These are phyloP conservation scores for Paxillus involutus DNA, from an alignment of 768 basidiomycete genomes.

Conservation along the genomic window DNA sequence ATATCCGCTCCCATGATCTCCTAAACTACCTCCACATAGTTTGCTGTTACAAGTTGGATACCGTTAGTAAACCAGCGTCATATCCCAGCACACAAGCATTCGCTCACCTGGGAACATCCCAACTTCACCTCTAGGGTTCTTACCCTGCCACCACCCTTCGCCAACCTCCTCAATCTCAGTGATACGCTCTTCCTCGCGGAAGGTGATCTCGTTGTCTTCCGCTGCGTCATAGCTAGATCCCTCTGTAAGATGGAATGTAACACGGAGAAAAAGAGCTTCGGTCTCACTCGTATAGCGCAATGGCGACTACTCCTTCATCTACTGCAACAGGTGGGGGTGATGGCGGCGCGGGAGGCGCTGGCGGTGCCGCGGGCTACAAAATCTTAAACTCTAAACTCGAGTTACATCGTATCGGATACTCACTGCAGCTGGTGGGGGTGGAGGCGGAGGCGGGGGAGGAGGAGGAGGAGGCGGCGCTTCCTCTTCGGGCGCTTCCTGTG, in stretches of 20 bases:
- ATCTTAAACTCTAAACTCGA: background rate
- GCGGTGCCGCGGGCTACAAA: slow-evolving; percentile 29
- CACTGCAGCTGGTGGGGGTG: slow-evolving; percentile 44
- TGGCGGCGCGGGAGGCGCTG: slow-evolving; percentile 41
- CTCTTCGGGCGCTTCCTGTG: slow-evolving; percentile 36
- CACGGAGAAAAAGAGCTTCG: background rate
- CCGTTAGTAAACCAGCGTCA: too few relatives aligned
- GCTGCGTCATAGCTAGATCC: slow-evolving; percentile 75
- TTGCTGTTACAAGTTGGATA: background rate
- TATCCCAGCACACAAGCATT: too few relatives aligned
- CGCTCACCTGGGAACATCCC: slow-evolving; percentile 77
- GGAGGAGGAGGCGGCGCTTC: slow-evolving; percentile 52
- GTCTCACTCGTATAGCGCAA: slow-evolving; percentile 72
- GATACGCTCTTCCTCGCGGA: slow-evolving; percentile 82
- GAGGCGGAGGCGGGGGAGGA: slow-evolving; percentile 57
- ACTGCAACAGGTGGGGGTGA: slow-evolving; percentile 46
- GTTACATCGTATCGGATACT: slow-evolving; percentile 18
- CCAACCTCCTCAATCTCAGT: slow-evolving; percentile 74
- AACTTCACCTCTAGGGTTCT: slow-evolving; percentile 48
- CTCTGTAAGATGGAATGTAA: background rate
- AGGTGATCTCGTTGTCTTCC: slow-evolving; percentile 89
- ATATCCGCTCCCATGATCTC: background rate
- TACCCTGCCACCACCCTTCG: slow-evolving; percentile 91
- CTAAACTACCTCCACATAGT: background rate
- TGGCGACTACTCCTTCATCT: slow-evolving; percentile 60